These are phyloP conservation scores for Rubus idaeus DNA, from an alignment of 306 rosid species.

Conservation along the genomic window DNA sequence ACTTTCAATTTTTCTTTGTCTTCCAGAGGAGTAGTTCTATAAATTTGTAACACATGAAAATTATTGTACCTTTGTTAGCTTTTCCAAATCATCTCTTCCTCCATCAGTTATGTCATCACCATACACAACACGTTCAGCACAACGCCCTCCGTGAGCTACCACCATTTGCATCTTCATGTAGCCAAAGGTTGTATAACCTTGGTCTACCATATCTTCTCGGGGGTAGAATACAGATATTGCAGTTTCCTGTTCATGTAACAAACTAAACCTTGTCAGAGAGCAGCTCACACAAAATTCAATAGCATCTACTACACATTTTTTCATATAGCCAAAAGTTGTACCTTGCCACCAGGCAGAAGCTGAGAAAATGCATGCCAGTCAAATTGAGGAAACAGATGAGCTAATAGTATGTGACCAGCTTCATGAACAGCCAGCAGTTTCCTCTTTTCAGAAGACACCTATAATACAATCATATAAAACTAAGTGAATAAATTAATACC, in stretches of 20 bases:
- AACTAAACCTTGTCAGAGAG: slow-evolving; percentile 26
- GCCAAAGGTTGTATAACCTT: slow-evolving; percentile 95
- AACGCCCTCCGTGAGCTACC: slow-evolving; percentile 96
- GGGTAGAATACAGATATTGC: slow-evolving; percentile 92
- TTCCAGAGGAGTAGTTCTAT: slow-evolving; percentile 9
- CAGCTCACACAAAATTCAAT: slow-evolving; percentile 9
- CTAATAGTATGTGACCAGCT: slow-evolving; percentile 91
- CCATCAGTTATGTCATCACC: slow-evolving; percentile 93
- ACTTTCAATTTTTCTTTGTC: neutral
- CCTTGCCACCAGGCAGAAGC: slow-evolving; percentile 99
- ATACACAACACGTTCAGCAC: slow-evolving; percentile 78
- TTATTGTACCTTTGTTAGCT: slow-evolving; percentile 76
- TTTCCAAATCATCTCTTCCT: slow-evolving; percentile 88
- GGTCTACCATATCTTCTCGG: slow-evolving; percentile 93
- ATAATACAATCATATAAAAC: slow-evolving; percentile 14
- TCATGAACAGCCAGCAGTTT: slow-evolving; percentile 95
- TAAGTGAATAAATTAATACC: slow-evolving; percentile 11
- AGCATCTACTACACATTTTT: slow-evolving; percentile 9
- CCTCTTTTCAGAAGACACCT: slow-evolving; percentile 82
- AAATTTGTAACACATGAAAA: neutral
- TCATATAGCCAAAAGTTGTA: slow-evolving; percentile 33
- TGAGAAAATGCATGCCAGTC: slow-evolving; percentile 99
- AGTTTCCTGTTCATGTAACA: slow-evolving; percentile 66
- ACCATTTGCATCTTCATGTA: slow-evolving; percentile 97
- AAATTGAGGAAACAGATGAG: slow-evolving; percentile 92